Percentiles rank a stretch among this genome's conserved stretches.
phyloP scores from a whole-genome alignment of 345 rosid genomes.

The Pseudoturritis turrita region DNA sequence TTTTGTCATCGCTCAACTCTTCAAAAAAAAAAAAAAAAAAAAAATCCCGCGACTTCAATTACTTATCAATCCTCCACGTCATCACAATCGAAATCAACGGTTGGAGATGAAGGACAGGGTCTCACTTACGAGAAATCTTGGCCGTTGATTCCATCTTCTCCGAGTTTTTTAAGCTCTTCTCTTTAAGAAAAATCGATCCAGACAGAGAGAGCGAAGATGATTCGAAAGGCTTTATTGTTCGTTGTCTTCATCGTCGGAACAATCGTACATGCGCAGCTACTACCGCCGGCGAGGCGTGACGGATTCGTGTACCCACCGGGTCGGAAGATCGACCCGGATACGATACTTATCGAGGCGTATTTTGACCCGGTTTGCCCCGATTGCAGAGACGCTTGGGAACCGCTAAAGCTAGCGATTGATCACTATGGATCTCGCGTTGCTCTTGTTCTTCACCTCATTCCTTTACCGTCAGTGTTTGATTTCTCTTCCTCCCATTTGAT shows the following conservation, averaged over 20 bases:
- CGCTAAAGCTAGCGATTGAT: slow-evolving; percentile 59
- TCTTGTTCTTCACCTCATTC: slow-evolving; percentile 66
- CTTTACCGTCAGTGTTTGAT: slow-evolving; percentile 71
- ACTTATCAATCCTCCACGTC: slow-evolving; percentile 11
- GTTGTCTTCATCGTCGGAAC: slow-evolving; percentile 14
- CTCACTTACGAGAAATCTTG: background rate
- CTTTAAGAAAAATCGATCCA: background rate
- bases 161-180: background rate
- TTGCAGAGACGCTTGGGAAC: slow-evolving; percentile 79
- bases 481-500: background rate
- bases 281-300: slow-evolving; percentile 73
- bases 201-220: slow-evolving; percentile 11
- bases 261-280: slow-evolving; percentile 40
- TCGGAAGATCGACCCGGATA: slow-evolving; percentile 31
- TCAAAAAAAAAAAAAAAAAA: background rate
- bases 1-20: slow-evolving; percentile 23
- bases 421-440: slow-evolving; percentile 62
- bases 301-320: slow-evolving; percentile 62
- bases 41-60: background rate
- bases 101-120: background rate
- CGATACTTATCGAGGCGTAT: slow-evolving; percentile 73
- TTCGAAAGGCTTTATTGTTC: slow-evolving; percentile 20
- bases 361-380: slow-evolving; percentile 91
- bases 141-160: slow-evolving; percentile 1
- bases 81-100: slow-evolving; percentile 2